Base-by-base conservation (phyloP, 2,329 filamentous ascomycete species). In the Seiridium unicorne region DNA sequence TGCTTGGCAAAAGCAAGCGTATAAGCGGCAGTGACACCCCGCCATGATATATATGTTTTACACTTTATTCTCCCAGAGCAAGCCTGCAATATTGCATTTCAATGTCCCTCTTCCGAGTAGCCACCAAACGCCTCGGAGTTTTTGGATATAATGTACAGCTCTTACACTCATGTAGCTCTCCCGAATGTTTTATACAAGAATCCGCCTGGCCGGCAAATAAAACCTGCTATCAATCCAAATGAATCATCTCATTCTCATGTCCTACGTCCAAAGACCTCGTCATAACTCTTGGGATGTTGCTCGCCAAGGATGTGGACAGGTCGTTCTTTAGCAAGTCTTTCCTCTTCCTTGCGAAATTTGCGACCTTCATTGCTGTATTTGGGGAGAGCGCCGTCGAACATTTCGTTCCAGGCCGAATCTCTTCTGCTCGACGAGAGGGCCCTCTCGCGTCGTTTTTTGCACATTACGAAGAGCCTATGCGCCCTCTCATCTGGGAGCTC, bases 381-480 rank as follows among this genome's bases (percentile, higher is more conserved):
- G 5, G 74, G 68, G 60, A 84, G 70, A 7, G 69, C 66, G 35
- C 80, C 79, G 18, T 64, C 59, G 65, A 80, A 84, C 73, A 82
- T 77, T 32, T 62, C 63, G 64, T 86, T 85, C 69, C 77, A 80
- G 32, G 76, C 73, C 3, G 69, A 66, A 1, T 75, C 76, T 11
- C 78, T 73, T 3, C 75, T 74, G 11, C 79, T 76, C 9, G 80
- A 75, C 10, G 74, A 72, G 61, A 86, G 70, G 0, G 76, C 74
- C 36, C 77, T 77, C 51, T 73, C 76, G 10, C 91, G 84, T 13
- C 89, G 81, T 3, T 67, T 72, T 70, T 86, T 84, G 60, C 86
- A 78, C 55, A 80, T 76, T 1, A 69, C 47, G 71, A 92, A 92
- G 32, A 90, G 72, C 0, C 59, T 73, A 61, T 72, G 73, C 1